These are phyloP conservation scores for Berkeleyomyces basicola DNA, from an alignment of 2,329 filamentous ascomycete species.

Conservation along the genomic window DNA sequence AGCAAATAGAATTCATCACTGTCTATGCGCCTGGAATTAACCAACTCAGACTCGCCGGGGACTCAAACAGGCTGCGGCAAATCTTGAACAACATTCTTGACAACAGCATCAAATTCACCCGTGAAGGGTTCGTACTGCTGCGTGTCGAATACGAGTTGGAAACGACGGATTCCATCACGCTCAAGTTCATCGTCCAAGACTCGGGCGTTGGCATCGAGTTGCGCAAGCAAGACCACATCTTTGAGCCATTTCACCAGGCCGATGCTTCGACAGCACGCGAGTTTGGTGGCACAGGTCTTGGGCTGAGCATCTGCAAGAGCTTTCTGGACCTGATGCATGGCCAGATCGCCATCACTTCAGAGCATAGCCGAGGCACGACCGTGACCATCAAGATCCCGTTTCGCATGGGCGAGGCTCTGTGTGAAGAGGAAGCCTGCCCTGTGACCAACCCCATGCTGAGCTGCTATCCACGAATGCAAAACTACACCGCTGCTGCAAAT, in stretches of 20 bases:
- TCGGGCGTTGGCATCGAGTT: slow-evolving; percentile 72
- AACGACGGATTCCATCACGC: slow-evolving; percentile 44
- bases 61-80: slow-evolving; percentile 68
- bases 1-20: slow-evolving; percentile 56
- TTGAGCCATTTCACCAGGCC: slow-evolving; percentile 68
- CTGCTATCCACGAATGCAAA: neutral
- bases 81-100: slow-evolving; percentile 68
- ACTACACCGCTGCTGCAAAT: neutral
- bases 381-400: slow-evolving; percentile 65
- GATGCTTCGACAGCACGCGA: slow-evolving; percentile 62
- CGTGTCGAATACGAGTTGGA: slow-evolving; percentile 47
- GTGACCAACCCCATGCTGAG: neutral
- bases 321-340: slow-evolving; percentile 66
- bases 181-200: slow-evolving; percentile 59
- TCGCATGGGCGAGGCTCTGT: slow-evolving; percentile 31
- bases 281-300: slow-evolving; percentile 66
- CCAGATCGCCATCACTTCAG: slow-evolving; percentile 52
- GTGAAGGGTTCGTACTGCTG: slow-evolving; percentile 50
- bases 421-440: neutral
- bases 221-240: slow-evolving; percentile 54
- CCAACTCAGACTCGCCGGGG: slow-evolving; percentile 60
- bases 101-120: slow-evolving; percentile 62
- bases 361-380: slow-evolving; percentile 50
- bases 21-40: slow-evolving; percentile 43
- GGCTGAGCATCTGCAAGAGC: slow-evolving; percentile 68